Percentiles rank a stretch among this genome's conserved stretches.
These are phyloP conservation scores for Raphanus sativus DNA, from an alignment of 345 rosid genomes.

Conservation along the genomic window DNA sequence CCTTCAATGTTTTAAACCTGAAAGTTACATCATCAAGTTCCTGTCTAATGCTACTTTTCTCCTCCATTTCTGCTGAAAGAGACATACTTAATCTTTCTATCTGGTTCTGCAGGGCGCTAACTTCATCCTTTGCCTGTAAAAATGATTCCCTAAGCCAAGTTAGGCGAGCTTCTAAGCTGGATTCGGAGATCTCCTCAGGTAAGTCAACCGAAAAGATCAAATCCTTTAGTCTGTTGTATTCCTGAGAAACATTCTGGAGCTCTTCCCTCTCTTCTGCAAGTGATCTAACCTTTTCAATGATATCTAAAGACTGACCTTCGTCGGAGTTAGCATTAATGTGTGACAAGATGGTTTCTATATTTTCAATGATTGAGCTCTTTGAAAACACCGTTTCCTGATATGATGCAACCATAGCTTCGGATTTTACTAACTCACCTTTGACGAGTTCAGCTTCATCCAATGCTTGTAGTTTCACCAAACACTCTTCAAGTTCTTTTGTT, in stretches of 20 bases:
- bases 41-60: constrained; percentile 53
- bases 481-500: constrained; percentile 36
- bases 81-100: constrained; percentile 58
- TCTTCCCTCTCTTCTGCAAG: constrained; percentile 64
- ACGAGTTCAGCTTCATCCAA: constrained; percentile 35
- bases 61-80: constrained; percentile 59
- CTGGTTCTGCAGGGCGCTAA: constrained; percentile 51
- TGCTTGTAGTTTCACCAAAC: constrained; percentile 34
- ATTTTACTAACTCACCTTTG: constrained; percentile 53
- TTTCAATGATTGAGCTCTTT: constrained; percentile 54
- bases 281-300: constrained; percentile 60
- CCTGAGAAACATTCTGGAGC: constrained; percentile 47
- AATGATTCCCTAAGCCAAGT: constrained; percentile 70
- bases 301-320: constrained; percentile 55
- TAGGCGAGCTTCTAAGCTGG: constrained; percentile 61
- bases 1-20: constrained; percentile 46
- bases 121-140: constrained; percentile 51
- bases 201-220: constrained; percentile 49
- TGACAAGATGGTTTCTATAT: constrained; percentile 55
- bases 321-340: constrained; percentile 49
- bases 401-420: constrained; percentile 52
- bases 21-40: constrained; percentile 48
- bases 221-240: constrained; percentile 61
- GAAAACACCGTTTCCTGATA: constrained; percentile 58
- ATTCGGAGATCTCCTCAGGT: constrained; percentile 53